Conservation (phyloP, 345 rosid genomes). For the Combretum micranthum region DNA sequence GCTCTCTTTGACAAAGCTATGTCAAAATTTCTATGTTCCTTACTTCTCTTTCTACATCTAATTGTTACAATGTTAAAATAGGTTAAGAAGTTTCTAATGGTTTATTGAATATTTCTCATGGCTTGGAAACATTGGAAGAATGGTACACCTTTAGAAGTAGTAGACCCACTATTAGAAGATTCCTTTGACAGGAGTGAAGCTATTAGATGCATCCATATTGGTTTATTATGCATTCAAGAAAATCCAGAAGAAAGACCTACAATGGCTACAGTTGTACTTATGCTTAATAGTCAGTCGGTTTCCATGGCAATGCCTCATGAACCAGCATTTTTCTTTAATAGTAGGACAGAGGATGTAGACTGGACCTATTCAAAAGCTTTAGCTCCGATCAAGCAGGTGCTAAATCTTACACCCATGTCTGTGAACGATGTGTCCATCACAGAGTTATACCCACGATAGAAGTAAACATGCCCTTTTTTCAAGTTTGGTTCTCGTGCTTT, state of each 20-base stretch:
- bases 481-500: too few relatives aligned
- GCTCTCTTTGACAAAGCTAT: too few relatives aligned
- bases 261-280: slow-evolving; percentile 17
- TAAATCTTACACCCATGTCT: slow-evolving; percentile 15
- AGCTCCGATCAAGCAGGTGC: too few relatives aligned
- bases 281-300: slow-evolving; percentile 21
- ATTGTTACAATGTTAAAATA: neutral
- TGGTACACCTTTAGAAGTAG: slow-evolving; percentile 7
- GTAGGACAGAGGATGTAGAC: neutral
- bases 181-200: slow-evolving; percentile 18
- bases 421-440: slow-evolving; percentile 32
- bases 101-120: too few relatives aligned
- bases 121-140: slow-evolving; percentile 12
- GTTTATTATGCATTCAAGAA: slow-evolving; percentile 28
- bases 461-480: too few relatives aligned
- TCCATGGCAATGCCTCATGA: slow-evolving; percentile 10
- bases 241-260: slow-evolving; percentile 20
- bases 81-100: too few relatives aligned
- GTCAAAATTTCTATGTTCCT: too few relatives aligned
- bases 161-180: slow-evolving; percentile 14
- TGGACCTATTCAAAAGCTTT: slow-evolving; percentile 10
- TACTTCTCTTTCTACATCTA: neutral
- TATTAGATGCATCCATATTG: slow-evolving; percentile 24
- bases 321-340: slow-evolving; percentile 19
- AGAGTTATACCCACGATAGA: slow-evolving; percentile 30